Percentiles rank a stretch among this genome's conserved stretches.
Conservation (phyloP, 169 alveolate genomes). For the Blepharisma undulans region DNA sequence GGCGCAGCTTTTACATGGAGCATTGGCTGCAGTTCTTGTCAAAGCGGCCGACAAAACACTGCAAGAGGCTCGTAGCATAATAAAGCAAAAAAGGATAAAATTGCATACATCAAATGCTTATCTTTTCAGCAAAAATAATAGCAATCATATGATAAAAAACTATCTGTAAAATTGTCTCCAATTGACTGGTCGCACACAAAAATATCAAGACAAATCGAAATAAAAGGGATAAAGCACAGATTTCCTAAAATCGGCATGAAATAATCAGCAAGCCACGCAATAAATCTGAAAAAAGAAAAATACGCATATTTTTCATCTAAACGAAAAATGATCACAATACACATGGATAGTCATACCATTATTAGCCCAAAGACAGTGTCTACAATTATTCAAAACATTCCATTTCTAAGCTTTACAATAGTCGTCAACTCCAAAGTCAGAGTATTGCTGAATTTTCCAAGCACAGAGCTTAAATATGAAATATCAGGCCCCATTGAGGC, state of each 20-base stretch:
- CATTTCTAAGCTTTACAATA: neutral
- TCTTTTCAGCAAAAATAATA: neutral
- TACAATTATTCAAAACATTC: neutral
- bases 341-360: neutral
- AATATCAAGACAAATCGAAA: no score
- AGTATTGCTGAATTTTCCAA: neutral
- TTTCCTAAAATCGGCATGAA: neutral
- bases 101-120: neutral
- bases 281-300: no score
- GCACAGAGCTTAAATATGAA: neutral
- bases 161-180: neutral
- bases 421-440: neutral
- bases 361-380: neutral
- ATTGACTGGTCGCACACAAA: no score
- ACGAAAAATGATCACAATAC: neutral
- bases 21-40: conserved; percentile 5
- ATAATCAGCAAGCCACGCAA: no score
- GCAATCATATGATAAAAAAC: neutral
- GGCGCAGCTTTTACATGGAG: neutral
- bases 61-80: conserved; percentile 13
- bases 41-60: conserved; percentile 16
- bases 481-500: neutral
- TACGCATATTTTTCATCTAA: no score
- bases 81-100: neutral
- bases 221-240: neutral